Evolutionary conservation across 1,284 basidiomycete species (phyloP), one percentile per base, ranked within the genome.

Genomic region (Trametes versicolor): DNA sequence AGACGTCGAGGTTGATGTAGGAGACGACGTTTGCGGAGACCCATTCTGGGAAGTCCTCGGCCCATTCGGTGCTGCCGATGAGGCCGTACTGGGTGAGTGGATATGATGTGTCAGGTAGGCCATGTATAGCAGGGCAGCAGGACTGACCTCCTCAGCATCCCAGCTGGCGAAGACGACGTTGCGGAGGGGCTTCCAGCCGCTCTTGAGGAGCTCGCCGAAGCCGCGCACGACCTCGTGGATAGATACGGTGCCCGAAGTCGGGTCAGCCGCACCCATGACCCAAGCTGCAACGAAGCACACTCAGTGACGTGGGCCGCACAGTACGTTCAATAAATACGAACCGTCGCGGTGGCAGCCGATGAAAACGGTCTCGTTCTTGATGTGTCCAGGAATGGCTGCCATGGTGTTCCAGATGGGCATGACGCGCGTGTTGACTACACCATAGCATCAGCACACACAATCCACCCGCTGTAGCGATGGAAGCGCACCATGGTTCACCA

Each of bases 81-180:
- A 97, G 83, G 32, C 95, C 95, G 66, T 95, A 95, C 88, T 94
- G 66, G 13, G n/a, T 5, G 32, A 48, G n/a, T 5, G 32, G 36
- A 12, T 2, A 32, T 32, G 4, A 25, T 27, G 32, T 10, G 17
- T 50, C 12, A 39, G 36, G 23, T 34, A 1, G 34, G 34, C 25
- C 2, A 9, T 15, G 13, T 9, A 19, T 13, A 3, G 9, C 34
- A 27, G 5, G 25, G 27, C 2, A 12, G 12, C 27, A 29, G 39
- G 2, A 68, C 75, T 49, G 51, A 90, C 88, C 84, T 96, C 97
- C 80, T 98, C 96, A 0, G 89, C 97, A 77, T 97, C 95, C 96
- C 95, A 98, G 68, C 89, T 93, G 4, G 93, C 95, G 58, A 98
- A 83, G n/a, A 97, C 79, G 71, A 97, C 88, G 19, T 94, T 97